Conservation (phyloP, 371 early-diverging fungal species). For the Mortierella sp. region DNA sequence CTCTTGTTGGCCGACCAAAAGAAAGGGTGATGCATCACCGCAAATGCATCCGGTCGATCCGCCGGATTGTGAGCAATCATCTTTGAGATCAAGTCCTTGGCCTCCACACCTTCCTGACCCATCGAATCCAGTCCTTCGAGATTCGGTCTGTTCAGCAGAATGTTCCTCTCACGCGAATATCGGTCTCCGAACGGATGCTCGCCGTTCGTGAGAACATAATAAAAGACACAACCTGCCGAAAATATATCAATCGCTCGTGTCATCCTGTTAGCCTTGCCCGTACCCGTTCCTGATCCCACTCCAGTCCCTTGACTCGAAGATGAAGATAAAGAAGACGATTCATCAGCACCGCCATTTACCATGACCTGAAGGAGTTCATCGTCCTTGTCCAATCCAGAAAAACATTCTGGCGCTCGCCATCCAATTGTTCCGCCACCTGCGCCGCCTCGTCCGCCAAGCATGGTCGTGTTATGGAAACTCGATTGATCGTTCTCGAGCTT, state of each 20-base stretch:
- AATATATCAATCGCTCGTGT: constrained; percentile 95
- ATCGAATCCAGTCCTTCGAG: constrained; percentile 76
- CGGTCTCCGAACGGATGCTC: constrained; percentile 96
- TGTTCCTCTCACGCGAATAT: constrained; percentile 87
- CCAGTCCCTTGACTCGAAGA: constrained; percentile 32
- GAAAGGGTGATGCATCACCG: constrained; percentile 90
- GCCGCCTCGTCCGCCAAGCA: constrained; percentile 56
- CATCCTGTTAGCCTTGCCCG: constrained; percentile 65
- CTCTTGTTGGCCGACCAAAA: constrained; percentile 91
- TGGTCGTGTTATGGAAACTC: constrained; percentile 91
- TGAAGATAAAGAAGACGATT: constrained; percentile 19
- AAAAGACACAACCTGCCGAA: constrained; percentile 94
- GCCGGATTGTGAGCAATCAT: constrained; percentile 88
- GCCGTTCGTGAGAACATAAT: constrained; percentile 90
- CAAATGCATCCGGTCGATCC: constrained; percentile 80
- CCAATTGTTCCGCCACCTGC: constrained; percentile 91
- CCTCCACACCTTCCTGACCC: constrained; percentile 82
- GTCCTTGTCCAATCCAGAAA: constrained; percentile 54
- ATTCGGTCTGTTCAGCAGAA: constrained; percentile 78
- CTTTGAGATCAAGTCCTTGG: constrained; percentile 87
- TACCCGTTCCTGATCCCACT: constrained; percentile 16
- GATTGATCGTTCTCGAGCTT: constrained; percentile 94
- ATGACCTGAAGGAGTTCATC: constrained; percentile 11
- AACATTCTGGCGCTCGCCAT: constrained; percentile 97
- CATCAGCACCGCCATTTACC: constrained; percentile 15